These are phyloP conservation scores for Hypholoma sublateritium DNA, from an alignment of 768 basidiomycete genomes.

Conservation along the genomic window DNA sequence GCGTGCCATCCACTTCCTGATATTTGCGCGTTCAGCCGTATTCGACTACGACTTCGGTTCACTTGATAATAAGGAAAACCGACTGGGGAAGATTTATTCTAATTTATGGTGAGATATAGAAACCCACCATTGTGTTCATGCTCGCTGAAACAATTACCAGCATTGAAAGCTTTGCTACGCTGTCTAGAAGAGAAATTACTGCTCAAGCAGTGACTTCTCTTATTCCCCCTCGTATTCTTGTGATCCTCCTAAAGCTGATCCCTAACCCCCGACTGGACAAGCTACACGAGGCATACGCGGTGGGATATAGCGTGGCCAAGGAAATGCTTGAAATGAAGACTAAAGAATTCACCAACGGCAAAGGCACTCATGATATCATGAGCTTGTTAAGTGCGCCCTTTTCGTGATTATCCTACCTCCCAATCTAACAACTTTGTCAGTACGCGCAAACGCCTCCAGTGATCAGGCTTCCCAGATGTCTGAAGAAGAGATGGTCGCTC, in stretches of 20 bases:
- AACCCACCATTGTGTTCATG: too few species aligned
- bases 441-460: conserved; percentile 52
- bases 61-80: conserved; percentile 38
- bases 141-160: conserved; percentile 10
- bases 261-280: conserved; percentile 30
- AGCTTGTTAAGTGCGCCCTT: conserved; percentile 38
- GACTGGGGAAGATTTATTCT: conserved; percentile 34
- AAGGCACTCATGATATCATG: conserved; percentile 38
- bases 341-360: conserved; percentile 30
- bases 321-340: conserved; percentile 36
- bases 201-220: conserved; percentile 27
- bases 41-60: conserved; percentile 62
- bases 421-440: conserved; percentile 22
- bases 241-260: conserved; percentile 26
- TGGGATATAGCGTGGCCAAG: conserved; percentile 32
- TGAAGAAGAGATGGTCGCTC: conserved; percentile 46
- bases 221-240: conserved; percentile 31
- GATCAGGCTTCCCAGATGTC: conserved; percentile 39
- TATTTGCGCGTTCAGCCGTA: conserved; percentile 32
- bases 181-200: conserved; percentile 30
- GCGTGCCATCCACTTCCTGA: neutral
- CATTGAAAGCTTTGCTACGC: conserved; percentile 29
- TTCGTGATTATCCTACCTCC: too few species aligned
- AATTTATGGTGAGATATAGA: conserved; percentile 32
- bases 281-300: conserved; percentile 29